A percentile compares a stretch with the other conserved stretches of the same genome.
Evolutionary conservation across 2,329 filamentous ascomycete genomes (phyloP).

Genomic region (Periconia sp.): DNA sequence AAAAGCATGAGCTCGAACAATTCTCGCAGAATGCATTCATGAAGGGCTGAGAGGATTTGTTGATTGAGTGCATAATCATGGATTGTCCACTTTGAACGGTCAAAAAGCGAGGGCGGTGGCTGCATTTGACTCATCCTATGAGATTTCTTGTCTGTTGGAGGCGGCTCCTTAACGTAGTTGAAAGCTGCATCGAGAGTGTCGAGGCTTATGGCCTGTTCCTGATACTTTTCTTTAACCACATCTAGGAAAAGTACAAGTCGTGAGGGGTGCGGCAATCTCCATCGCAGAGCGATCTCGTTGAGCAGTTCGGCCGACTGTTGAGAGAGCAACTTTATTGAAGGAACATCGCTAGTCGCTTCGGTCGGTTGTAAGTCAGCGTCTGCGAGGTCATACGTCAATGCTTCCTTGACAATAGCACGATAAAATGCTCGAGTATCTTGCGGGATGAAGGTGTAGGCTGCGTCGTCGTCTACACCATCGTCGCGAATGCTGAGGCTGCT

Average conservation of each 20-base stretch:
- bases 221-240: constrained; percentile 81
- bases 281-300: constrained; percentile 83
- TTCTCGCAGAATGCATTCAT: constrained; percentile 84
- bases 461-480: constrained; percentile 57
- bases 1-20: constrained; percentile 86
- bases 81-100: constrained; percentile 58
- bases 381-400: constrained; percentile 67
- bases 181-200: constrained; percentile 86
- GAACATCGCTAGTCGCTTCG: constrained; percentile 55
- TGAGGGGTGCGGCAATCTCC: constrained; percentile 86
- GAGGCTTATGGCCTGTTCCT: constrained; percentile 80
- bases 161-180: constrained; percentile 76
- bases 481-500: constrained; percentile 67
- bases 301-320: constrained; percentile 82
- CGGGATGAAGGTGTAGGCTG: constrained; percentile 88
- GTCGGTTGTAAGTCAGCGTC: constrained; percentile 60
- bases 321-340: constrained; percentile 65
- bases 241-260: constrained; percentile 83
- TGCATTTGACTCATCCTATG: constrained; percentile 57
- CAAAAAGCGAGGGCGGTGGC: constrained; percentile 50
- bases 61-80: constrained; percentile 67
- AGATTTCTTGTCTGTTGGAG: constrained; percentile 67
- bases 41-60: constrained; percentile 73
- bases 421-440: constrained; percentile 83
- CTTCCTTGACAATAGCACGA: constrained; percentile 79